phyloP scores from a whole-genome alignment of 257 asterid genomes.

The Jasminum sambac region DNA sequence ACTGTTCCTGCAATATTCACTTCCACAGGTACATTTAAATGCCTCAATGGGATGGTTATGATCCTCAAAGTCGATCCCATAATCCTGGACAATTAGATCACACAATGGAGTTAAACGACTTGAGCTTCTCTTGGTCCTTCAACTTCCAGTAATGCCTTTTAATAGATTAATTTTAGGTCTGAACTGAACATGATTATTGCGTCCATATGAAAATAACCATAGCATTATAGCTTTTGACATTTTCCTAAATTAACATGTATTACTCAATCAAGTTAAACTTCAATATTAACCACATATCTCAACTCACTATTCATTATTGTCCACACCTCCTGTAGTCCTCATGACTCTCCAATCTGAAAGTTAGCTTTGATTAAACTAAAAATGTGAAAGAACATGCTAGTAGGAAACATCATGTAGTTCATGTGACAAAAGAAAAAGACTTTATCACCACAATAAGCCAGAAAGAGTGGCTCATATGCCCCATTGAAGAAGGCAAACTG shows the following conservation, averaged over 20 bases:
- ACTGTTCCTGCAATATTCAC: slow-evolving; percentile 46
- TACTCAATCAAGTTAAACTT: too few species aligned
- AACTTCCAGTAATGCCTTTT: neutral
- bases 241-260: too few species aligned
- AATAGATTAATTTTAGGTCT: neutral
- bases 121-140: neutral
- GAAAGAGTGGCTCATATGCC: neutral
- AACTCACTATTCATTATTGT: too few species aligned
- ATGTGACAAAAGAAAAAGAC: neutral
- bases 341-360: too few species aligned
- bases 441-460: neutral
- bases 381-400: neutral
- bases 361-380: too few species aligned
- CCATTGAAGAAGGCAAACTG: neutral
- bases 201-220: neutral
- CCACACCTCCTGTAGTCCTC: too few species aligned
- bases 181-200: neutral
- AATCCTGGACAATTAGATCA: slow-evolving; percentile 43
- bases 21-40: slow-evolving; percentile 60
- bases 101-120: neutral
- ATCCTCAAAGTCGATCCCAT: slow-evolving; percentile 56
- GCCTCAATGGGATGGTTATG: slow-evolving; percentile 56
- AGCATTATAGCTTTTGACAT: neutral
- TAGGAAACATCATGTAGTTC: neutral
- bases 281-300: too few species aligned